Percentiles rank a stretch among this genome's conserved stretches.
phyloP scores from a whole-genome alignment of 1,284 basidiomycete species.

The Rhodotorula mucilaginosa region DNA sequence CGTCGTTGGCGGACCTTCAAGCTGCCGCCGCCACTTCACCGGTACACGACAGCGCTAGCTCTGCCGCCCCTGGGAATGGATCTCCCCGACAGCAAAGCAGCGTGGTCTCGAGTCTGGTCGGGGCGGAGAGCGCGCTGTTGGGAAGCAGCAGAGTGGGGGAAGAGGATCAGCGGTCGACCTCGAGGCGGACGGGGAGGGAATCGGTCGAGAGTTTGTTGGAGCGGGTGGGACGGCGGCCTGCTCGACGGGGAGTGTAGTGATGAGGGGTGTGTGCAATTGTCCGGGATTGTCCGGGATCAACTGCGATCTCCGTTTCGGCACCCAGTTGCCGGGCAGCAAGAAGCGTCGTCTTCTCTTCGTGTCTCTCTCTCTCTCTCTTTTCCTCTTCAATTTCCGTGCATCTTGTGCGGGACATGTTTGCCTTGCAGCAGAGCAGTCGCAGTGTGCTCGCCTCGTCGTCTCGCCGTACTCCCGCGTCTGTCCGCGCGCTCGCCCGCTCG shows the following conservation, averaged over 20 bases:
- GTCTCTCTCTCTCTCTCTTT: too few species aligned
- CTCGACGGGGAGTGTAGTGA: background rate
- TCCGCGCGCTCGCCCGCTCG: too few species aligned
- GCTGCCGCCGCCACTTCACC: background rate
- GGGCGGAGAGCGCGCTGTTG: background rate
- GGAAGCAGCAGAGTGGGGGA: background rate
- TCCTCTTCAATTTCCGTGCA: too few species aligned
- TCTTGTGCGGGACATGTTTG: too few species aligned
- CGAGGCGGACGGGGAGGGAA: slow-evolving; percentile 13
- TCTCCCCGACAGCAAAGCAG: background rate
- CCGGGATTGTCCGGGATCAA: background rate
- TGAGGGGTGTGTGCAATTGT: background rate
- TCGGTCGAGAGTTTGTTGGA: slow-evolving; percentile 16
- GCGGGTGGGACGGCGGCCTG: slow-evolving; percentile 5
- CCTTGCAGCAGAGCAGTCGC: too few species aligned
- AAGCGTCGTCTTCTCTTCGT: too few species aligned
- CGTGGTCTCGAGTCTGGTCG: background rate
- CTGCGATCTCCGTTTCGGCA: too few species aligned
- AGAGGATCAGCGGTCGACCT: background rate
- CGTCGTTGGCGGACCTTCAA: slow-evolving; percentile 27
- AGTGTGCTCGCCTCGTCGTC: too few species aligned
- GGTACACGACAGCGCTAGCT: background rate
- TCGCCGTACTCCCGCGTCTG: too few species aligned
- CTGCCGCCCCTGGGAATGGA: background rate
- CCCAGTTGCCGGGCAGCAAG: too few species aligned